Evolutionary conservation across 345 rosid genomes (phyloP).

Genomic region (Geranium rotundifolium): DNA sequence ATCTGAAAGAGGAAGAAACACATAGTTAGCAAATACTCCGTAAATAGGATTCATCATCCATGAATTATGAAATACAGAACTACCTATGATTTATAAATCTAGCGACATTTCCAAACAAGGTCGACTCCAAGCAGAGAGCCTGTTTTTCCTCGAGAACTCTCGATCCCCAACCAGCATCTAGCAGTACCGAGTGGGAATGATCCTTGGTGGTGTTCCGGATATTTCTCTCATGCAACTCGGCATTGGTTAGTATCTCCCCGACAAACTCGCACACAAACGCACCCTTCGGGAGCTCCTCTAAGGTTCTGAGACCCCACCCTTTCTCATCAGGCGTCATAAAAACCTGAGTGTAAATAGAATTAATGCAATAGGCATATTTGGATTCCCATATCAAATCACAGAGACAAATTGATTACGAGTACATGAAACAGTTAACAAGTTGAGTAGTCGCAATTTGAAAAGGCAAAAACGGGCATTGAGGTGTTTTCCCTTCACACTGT

Average conservation of each 20-base stretch:
- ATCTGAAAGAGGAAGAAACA: slow-evolving; percentile 31
- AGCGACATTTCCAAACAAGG: slow-evolving; percentile 66
- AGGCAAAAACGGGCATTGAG: no score
- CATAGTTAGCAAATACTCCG: neutral
- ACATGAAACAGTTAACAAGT: neutral
- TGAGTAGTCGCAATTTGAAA: neutral
- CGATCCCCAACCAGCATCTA: slow-evolving; percentile 80
- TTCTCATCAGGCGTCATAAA: slow-evolving; percentile 59
- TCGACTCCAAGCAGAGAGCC: slow-evolving; percentile 81
- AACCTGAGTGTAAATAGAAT: slow-evolving; percentile 36
- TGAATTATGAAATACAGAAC: neutral
- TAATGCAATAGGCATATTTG: neutral
- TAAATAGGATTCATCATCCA: neutral
- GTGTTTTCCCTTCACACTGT: no score
- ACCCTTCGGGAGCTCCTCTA: slow-evolving; percentile 80
- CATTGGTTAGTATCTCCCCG: slow-evolving; percentile 75
- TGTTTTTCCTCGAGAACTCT: slow-evolving; percentile 56
- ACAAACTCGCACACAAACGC: slow-evolving; percentile 73
- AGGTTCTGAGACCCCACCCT: slow-evolving; percentile 85
- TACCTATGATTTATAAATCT: slow-evolving; percentile 93
- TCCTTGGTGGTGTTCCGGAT: slow-evolving; percentile 17
- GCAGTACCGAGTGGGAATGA: slow-evolving; percentile 49
- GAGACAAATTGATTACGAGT: no score
- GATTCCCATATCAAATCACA: no score
- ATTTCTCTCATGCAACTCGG: slow-evolving; percentile 53